These are phyloP conservation scores for Mucor ambiguus DNA, from an alignment of 371 early-diverging fungal genomes.

Conservation along the genomic window DNA sequence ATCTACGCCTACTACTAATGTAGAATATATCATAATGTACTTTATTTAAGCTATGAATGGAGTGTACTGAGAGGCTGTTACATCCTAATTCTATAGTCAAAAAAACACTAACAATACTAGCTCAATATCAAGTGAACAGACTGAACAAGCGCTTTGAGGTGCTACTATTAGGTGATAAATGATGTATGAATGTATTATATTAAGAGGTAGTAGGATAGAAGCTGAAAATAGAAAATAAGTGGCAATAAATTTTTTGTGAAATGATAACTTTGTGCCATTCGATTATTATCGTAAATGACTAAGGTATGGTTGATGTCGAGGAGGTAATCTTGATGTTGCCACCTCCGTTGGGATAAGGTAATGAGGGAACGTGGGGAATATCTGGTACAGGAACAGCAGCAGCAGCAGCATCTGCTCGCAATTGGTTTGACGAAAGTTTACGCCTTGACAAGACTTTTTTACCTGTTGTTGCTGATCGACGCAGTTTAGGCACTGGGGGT, in stretches of 20 bases:
- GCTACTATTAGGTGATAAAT: neutral
- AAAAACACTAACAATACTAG: too few species aligned
- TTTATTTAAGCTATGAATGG: too few species aligned
- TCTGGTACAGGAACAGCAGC: neutral
- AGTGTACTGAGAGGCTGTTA: too few species aligned
- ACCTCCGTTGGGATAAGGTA: neutral
- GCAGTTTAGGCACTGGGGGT: conserved; percentile 15
- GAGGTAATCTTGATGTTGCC: neutral
- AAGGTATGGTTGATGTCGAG: conserved; percentile 1
- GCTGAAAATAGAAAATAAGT: neutral
- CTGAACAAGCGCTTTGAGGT: too few species aligned
- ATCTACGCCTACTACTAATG: too few species aligned
- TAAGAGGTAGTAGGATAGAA: neutral
- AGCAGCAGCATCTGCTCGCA: conserved; percentile 7
- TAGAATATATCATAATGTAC: too few species aligned
- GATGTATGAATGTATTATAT: neutral
- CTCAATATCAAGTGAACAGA: too few species aligned
- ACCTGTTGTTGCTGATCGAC: conserved; percentile 34
- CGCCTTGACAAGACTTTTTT: conserved; percentile 21
- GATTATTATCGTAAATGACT: neutral
- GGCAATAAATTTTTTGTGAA: neutral
- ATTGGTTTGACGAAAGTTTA: conserved; percentile 4
- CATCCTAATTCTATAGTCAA: too few species aligned
- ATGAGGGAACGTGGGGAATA: neutral
- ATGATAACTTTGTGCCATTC: neutral